A percentile compares a stretch with the other conserved stretches of the same genome.
phyloP scores from a whole-genome alignment of 2,329 filamentous ascomycete species.

The Bipolaris victoriae region DNA sequence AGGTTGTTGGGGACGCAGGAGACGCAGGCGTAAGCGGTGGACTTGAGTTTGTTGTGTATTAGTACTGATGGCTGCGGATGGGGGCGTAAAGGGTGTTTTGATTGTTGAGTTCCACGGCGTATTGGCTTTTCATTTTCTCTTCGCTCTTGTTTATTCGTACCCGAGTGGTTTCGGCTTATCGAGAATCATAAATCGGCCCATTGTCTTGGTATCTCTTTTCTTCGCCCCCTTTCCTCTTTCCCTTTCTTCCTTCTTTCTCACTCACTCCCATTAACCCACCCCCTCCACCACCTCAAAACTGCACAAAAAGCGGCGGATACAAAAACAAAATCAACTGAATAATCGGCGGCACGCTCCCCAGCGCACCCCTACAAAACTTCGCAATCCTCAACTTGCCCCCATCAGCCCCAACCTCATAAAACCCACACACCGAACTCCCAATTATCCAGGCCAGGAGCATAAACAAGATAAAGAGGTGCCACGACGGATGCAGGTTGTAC shows the following conservation, averaged over 20 bases:
- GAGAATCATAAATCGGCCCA: not conserved
- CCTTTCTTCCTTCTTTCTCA: too few relatives aligned
- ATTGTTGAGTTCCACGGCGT: too few relatives aligned
- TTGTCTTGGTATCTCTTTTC: not conserved
- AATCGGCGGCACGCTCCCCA: constrained; percentile 15
- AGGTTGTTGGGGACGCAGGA: constrained; percentile 44
- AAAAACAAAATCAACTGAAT: constrained; percentile 17
- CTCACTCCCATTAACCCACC: not conserved
- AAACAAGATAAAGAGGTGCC: constrained; percentile 12
- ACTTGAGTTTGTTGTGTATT: too few relatives aligned
- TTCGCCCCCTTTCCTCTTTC: not conserved
- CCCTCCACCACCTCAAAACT: constrained; percentile 3
- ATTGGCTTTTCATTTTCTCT: not conserved
- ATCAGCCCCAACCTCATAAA: constrained; percentile 7
- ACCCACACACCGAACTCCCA: constrained; percentile 11
- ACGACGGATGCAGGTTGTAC: constrained; percentile 11
- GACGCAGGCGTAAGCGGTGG: not conserved
- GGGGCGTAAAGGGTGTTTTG: too few relatives aligned
- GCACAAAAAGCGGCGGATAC: constrained; percentile 18
- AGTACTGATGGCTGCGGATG: too few relatives aligned
- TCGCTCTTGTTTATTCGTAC: not conserved
- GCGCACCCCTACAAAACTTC: constrained; percentile 8
- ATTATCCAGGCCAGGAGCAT: constrained; percentile 8
- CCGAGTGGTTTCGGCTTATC: not conserved
- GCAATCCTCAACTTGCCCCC: not conserved